Base-by-base conservation (phyloP, 169 alveolate species). In the Plasmodium fragile region DNA sequence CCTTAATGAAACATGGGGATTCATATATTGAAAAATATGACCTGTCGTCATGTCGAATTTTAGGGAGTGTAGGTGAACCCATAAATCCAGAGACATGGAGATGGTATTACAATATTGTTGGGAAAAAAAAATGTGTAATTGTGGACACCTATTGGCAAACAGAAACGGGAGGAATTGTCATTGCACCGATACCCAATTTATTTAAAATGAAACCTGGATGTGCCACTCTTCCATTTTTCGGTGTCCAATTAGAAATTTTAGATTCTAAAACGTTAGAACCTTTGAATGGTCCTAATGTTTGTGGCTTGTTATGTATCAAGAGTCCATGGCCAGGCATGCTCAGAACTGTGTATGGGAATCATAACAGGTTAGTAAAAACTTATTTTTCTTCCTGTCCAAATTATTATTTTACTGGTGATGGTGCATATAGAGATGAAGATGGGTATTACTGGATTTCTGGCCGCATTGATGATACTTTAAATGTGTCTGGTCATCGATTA, bases 111-210 rank as follows among this genome's bases (percentile, higher is more conserved):
- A 95, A 80, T 43, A 97, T 96, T 39, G 95, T 96, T 25, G 97
- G 97, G 10, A 89, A 92, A 69, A 95, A 95, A 18, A 85, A 93
- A 77, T 92, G 98, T 87, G 92, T 98, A 13, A 96, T 98, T 10
- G 99, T 98, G 45, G 99, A 98, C 93, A 98, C 99, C 72, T 99
- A 98, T 97, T 99, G 99, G 99, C 99, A 98, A 82, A 99, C 99
- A 4, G 99, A 99, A 95, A 98, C 99, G 1, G 99, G 99, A 13
- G 98, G 99, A 70, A 97, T 97, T 79, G 97, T 98, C 70, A 82
- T 98, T 25, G 98, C 98, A 41, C 99, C 99, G 22, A 73, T 99
- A 83, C 98, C 99, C 2, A 98, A 99, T 30, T 98, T 96, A 82
- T 96, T 95, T 32, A 87, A 94, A 75, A 96, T 97, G 69, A 98